A percentile compares a stretch with the other conserved stretches of the same genome.
These are phyloP conservation scores for Verticillium klebahnii DNA, from an alignment of 2,329 filamentous ascomycete species.

Conservation along the genomic window DNA sequence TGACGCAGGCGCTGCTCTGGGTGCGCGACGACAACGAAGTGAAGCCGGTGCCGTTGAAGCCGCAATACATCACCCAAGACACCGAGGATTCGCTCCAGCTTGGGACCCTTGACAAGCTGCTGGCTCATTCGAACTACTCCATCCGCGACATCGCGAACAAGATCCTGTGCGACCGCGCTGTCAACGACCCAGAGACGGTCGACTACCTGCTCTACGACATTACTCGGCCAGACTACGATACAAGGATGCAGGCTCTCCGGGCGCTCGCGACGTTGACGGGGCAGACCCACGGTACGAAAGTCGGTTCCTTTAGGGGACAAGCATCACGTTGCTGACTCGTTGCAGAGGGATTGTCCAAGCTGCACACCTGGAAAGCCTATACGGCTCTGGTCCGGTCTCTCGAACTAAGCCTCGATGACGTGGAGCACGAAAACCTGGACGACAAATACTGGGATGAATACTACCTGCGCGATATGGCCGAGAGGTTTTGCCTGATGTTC, in stretches of 20 bases:
- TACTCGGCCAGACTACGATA: slow-evolving; percentile 53
- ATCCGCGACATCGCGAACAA: slow-evolving; percentile 65
- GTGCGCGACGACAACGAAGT: slow-evolving; percentile 64
- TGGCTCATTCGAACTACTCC: slow-evolving; percentile 66
- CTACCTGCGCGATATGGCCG: slow-evolving; percentile 55
- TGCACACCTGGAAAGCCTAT: slow-evolving; percentile 48
- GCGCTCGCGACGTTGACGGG: slow-evolving; percentile 51
- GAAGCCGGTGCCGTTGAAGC: slow-evolving; percentile 58
- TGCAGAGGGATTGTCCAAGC: slow-evolving; percentile 36
- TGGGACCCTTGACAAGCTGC: slow-evolving; percentile 61
- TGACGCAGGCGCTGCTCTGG: slow-evolving; percentile 53
- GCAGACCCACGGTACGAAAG: slow-evolving; percentile 20
- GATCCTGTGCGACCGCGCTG: slow-evolving; percentile 50
- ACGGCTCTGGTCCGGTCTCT: slow-evolving; percentile 56
- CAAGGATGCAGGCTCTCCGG: slow-evolving; percentile 51
- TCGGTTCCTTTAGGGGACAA: too few species aligned
- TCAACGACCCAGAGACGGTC: slow-evolving; percentile 53
- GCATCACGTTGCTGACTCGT: slow-evolving; percentile 13
- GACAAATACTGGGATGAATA: slow-evolving; percentile 60
- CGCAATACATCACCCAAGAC: slow-evolving; percentile 70
- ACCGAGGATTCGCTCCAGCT: slow-evolving; percentile 68
- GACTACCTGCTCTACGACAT: slow-evolving; percentile 52
- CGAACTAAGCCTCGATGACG: slow-evolving; percentile 48
- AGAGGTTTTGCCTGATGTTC: slow-evolving; percentile 56
- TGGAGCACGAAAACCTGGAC: slow-evolving; percentile 44